Evolutionary conservation across 1,284 basidiomycete species (phyloP).

Genomic region (Rhizopogon hawkerae): DNA sequence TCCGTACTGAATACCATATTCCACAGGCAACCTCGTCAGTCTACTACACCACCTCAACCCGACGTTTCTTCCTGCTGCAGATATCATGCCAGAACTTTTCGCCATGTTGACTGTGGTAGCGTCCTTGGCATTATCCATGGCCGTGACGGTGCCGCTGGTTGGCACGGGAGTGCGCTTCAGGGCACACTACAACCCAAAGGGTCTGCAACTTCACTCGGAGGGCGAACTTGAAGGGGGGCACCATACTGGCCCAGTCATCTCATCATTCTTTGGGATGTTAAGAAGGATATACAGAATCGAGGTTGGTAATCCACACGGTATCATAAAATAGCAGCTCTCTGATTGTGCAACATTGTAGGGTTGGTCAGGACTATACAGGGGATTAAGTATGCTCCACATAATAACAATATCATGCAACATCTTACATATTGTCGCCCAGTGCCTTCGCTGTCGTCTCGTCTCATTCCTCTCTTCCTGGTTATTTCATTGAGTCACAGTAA

Average conservation of each 20-base stretch:
- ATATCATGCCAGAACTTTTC: constrained; percentile 32
- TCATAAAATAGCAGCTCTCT: neutral
- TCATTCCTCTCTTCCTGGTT: constrained; percentile 51
- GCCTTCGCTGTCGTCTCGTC: constrained; percentile 60
- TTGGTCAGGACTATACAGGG: constrained; percentile 76
- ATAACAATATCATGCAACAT: neutral
- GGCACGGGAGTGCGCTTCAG: constrained; percentile 66
- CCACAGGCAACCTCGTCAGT: no score
- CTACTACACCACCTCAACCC: constrained; percentile 5
- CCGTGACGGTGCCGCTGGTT: constrained; percentile 52
- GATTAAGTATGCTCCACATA: constrained; percentile 49
- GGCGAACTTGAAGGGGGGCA: constrained; percentile 43
- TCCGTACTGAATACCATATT: no score
- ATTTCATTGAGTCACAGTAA: constrained; percentile 44
- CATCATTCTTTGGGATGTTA: constrained; percentile 61
- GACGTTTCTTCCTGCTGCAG: constrained; percentile 5
- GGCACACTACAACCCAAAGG: constrained; percentile 76
- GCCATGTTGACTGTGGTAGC: constrained; percentile 37
- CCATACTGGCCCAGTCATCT: constrained; percentile 65
- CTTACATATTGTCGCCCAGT: constrained; percentile 32
- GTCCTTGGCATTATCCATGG: constrained; percentile 42
- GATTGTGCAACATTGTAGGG: constrained; percentile 37
- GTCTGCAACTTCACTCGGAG: constrained; percentile 73
- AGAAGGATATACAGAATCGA: constrained; percentile 69
- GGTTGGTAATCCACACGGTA: constrained; percentile 29